phyloP scores from a whole-genome alignment of 2,329 filamentous ascomycete genomes.

The Calonectria pseudoreteaudii region DNA sequence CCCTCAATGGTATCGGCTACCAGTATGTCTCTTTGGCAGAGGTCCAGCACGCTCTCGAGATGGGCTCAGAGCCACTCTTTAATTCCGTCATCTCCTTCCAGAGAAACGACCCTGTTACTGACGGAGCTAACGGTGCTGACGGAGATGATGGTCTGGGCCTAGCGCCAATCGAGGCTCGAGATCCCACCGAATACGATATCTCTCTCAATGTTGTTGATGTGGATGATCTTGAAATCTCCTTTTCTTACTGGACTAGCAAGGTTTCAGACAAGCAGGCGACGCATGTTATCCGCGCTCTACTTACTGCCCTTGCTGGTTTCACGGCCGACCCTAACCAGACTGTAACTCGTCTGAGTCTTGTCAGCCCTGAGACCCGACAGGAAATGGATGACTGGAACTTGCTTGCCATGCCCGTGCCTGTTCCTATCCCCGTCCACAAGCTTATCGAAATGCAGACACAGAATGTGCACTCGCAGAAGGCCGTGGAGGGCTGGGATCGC shows the following conservation, averaged over 20 bases:
- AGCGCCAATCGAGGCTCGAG: not conserved
- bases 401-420: not conserved
- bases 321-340: not conserved
- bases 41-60: not conserved
- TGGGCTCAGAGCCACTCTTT: not conserved
- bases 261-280: not conserved
- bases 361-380: not conserved
- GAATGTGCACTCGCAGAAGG: not conserved
- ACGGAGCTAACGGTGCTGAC: not conserved
- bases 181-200: not conserved
- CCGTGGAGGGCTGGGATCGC: not conserved
- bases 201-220: not conserved
- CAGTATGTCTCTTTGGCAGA: not conserved
- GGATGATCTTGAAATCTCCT: slow-evolving; percentile 1
- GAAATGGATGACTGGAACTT: not conserved
- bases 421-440: not conserved
- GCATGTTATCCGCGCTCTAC: not conserved
- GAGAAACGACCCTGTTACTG: not conserved
- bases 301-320: not conserved
- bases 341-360: not conserved
- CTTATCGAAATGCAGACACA: not conserved
- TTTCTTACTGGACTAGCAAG: not conserved
- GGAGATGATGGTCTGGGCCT: not conserved
- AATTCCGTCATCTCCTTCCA: not conserved
- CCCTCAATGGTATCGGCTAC: not conserved